These are phyloP conservation scores for Danielia reshetovae DNA, from an alignment of 805 yeast genomes.

Conservation along the genomic window DNA sequence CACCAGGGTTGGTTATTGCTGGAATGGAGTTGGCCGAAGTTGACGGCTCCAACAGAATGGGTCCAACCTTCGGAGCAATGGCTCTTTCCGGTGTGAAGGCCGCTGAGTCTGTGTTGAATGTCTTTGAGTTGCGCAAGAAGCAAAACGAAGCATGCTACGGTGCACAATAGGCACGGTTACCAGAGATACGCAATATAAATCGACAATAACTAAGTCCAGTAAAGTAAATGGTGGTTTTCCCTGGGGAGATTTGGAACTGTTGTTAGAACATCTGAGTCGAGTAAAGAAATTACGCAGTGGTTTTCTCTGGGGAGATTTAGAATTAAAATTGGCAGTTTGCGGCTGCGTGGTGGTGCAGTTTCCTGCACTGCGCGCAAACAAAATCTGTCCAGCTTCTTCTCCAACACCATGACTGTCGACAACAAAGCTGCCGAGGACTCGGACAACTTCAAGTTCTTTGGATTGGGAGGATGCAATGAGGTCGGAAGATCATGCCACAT, in stretches of 20 bases:
- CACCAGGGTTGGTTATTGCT: slow-evolving; percentile 62
- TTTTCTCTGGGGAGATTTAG: too few relatives aligned
- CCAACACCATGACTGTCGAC: slow-evolving; percentile 9
- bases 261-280: too few relatives aligned
- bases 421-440: slow-evolving; percentile 23
- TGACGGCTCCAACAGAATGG: slow-evolving; percentile 78
- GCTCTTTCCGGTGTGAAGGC: slow-evolving; percentile 75
- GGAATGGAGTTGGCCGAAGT: slow-evolving; percentile 81
- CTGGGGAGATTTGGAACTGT: too few relatives aligned
- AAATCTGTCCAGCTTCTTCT: neutral
- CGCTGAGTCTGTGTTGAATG: slow-evolving; percentile 51
- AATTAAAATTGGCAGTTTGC: too few relatives aligned
- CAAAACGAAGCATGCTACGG: slow-evolving; percentile 25
- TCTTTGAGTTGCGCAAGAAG: slow-evolving; percentile 32
- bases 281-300: too few relatives aligned
- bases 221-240: too few relatives aligned
- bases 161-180: slow-evolving; percentile 1
- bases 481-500: slow-evolving; percentile 97
- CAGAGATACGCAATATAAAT: neutral
- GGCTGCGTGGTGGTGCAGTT: too few relatives aligned
- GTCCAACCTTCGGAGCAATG: slow-evolving; percentile 84
- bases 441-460: slow-evolving; percentile 61
- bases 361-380: neutral
- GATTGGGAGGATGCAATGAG: slow-evolving; percentile 97
- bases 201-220: too few relatives aligned